These are phyloP conservation scores for Protoeuglena noctilucae DNA, from an alignment of 139 green algal genomes.

Conservation along the genomic window DNA sequence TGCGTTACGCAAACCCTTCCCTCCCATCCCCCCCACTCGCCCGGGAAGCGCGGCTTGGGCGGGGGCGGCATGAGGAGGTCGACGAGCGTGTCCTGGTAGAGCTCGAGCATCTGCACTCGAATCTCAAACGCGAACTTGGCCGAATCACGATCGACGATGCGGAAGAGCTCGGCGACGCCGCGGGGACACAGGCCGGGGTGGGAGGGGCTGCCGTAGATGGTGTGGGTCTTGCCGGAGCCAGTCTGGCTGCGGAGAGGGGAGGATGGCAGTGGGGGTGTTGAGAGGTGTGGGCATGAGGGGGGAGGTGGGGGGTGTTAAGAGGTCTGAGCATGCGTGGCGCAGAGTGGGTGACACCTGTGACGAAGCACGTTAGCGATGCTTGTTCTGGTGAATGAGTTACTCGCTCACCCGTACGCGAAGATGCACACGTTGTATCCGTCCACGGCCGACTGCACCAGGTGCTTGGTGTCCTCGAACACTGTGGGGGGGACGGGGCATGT, in stretches of 20 bases:
- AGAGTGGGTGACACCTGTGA: too few species aligned
- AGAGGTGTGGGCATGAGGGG: too few species aligned
- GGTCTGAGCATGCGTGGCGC: too few species aligned
- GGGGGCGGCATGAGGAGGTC: slow-evolving; percentile 62
- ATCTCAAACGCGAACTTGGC: slow-evolving; percentile 71
- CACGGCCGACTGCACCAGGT: slow-evolving; percentile 83
- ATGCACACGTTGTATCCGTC: slow-evolving; percentile 67
- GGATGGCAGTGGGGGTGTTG: too few species aligned
- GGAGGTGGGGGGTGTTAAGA: too few species aligned
- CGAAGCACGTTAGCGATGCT: too few species aligned
- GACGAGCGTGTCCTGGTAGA: slow-evolving; percentile 73
- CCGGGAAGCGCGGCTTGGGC: background rate
- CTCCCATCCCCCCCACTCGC: too few species aligned
- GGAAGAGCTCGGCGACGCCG: slow-evolving; percentile 77
- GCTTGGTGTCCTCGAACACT: slow-evolving; percentile 94
- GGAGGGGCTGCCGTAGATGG: slow-evolving; percentile 59
- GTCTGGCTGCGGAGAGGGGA: slow-evolving; percentile 21
- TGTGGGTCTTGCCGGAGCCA: slow-evolving; percentile 74
- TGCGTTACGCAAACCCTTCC: too few species aligned
- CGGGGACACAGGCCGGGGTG: slow-evolving; percentile 69
- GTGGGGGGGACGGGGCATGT: too few species aligned
- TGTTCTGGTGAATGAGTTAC: too few species aligned
- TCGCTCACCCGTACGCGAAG: slow-evolving; percentile 34
- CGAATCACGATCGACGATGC: slow-evolving; percentile 46
- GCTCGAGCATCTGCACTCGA: slow-evolving; percentile 86